Percentiles rank a stretch among this genome's conserved stretches.
phyloP scores from a whole-genome alignment of 306 rosid genomes.

The Begonia fuchsioides region DNA sequence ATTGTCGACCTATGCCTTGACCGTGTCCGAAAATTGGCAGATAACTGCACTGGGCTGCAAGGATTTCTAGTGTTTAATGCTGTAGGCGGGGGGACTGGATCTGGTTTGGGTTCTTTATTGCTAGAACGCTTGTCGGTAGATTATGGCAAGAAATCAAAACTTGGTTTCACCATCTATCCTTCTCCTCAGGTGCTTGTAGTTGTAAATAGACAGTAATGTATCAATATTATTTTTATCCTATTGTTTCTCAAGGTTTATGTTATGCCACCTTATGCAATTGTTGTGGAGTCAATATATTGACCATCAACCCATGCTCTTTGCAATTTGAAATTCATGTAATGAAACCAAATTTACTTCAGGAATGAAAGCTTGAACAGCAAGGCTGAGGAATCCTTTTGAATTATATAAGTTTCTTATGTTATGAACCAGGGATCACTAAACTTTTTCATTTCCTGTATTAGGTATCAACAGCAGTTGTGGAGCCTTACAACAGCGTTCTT shows the following conservation, averaged over 20 bases:
- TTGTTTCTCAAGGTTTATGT: background rate
- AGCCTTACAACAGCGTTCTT: slow-evolving; percentile 94
- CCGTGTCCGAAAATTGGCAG: slow-evolving; percentile 83
- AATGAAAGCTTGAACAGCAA: too few species aligned
- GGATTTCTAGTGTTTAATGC: slow-evolving; percentile 92
- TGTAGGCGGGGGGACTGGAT: slow-evolving; percentile 97
- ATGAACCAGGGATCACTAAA: too few species aligned
- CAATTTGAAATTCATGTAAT: too few species aligned
- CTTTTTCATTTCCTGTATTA: slow-evolving; percentile 11
- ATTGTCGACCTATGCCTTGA: slow-evolving; percentile 95
- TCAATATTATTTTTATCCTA: background rate
- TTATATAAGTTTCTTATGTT: too few species aligned
- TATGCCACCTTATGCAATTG: background rate
- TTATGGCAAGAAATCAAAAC: too few species aligned
- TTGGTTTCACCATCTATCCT: slow-evolving; percentile 94
- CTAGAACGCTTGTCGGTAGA: slow-evolving; percentile 90
- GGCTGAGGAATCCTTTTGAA: too few species aligned
- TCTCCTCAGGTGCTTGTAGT: slow-evolving; percentile 79
- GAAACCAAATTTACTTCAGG: too few species aligned
- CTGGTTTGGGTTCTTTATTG: slow-evolving; percentile 84
- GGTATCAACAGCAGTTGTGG: slow-evolving; percentile 98
- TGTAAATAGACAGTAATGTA: background rate
- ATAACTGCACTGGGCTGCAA: slow-evolving; percentile 93
- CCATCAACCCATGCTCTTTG: too few species aligned
- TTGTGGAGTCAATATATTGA: too few species aligned